Percentiles rank a stretch among this genome's conserved stretches.
Evolutionary conservation across 2,329 filamentous ascomycete species (phyloP).

Genomic region (Botryosphaeria agaves): DNA sequence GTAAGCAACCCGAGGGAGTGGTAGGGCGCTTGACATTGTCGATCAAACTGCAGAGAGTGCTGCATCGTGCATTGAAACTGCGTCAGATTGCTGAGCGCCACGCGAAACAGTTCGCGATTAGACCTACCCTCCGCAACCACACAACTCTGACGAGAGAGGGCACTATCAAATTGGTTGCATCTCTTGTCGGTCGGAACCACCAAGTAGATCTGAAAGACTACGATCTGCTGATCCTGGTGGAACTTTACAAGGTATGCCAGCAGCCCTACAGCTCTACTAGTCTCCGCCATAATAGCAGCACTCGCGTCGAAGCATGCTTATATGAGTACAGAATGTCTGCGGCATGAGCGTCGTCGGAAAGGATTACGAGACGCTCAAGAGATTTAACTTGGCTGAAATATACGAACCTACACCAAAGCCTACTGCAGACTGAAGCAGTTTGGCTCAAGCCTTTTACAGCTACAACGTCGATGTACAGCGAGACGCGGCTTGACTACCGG

Average conservation of each 20-base stretch:
- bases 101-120: slow-evolving; percentile 55
- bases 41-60: too few species aligned
- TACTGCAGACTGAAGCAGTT: background rate
- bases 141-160: slow-evolving; percentile 47
- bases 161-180: slow-evolving; percentile 55
- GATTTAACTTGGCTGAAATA: slow-evolving; percentile 62
- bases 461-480: too few species aligned
- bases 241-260: slow-evolving; percentile 53
- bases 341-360: slow-evolving; percentile 64
- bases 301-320: slow-evolving; percentile 6
- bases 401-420: slow-evolving; percentile 33
- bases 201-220: slow-evolving; percentile 64
- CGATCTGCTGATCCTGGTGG: slow-evolving; percentile 62
- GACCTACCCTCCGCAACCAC: slow-evolving; percentile 60
- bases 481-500: too few species aligned
- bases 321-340: slow-evolving; percentile 42
- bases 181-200: slow-evolving; percentile 46
- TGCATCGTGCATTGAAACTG: too few species aligned
- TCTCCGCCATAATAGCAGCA: background rate
- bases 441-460: background rate
- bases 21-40: too few species aligned
- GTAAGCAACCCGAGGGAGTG: too few species aligned
- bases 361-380: slow-evolving; percentile 57
- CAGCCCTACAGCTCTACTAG: slow-evolving; percentile 2
- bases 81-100: too few species aligned